phyloP scores from a whole-genome alignment of 495 filamentous ascomycete species.

The Aspergillus wentii region DNA sequence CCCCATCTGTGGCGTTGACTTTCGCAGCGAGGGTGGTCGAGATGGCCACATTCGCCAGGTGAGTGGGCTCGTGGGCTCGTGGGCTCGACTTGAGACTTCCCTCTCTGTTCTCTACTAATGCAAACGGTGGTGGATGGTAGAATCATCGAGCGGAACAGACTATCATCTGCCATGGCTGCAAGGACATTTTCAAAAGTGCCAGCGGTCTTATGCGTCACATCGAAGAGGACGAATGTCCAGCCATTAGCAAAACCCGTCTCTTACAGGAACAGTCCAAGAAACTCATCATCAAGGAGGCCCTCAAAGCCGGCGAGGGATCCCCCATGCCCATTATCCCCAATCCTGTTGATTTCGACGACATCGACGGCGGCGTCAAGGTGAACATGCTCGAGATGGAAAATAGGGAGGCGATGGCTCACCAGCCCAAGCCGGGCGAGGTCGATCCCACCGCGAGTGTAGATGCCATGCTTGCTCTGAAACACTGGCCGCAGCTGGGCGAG shows the following conservation, averaged over 20 bases:
- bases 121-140: too few relatives aligned
- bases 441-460: neutral
- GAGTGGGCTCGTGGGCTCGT: slow-evolving; percentile 9
- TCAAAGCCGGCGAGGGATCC: slow-evolving; percentile 8
- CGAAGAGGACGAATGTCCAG: slow-evolving; percentile 39
- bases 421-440: slow-evolving; percentile 4
- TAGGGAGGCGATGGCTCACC: slow-evolving; percentile 12
- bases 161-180: slow-evolving; percentile 44
- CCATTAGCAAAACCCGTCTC: slow-evolving; percentile 24
- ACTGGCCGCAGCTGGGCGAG: slow-evolving; percentile 12
- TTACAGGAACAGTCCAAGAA: slow-evolving; percentile 33
- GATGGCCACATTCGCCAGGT: slow-evolving; percentile 42
- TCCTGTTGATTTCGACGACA: slow-evolving; percentile 6
- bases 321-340: slow-evolving; percentile 2
- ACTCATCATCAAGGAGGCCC: slow-evolving; percentile 23
- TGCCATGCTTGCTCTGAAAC: slow-evolving; percentile 5
- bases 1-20: slow-evolving; percentile 47
- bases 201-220: slow-evolving; percentile 44
- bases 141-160: slow-evolving; percentile 38
- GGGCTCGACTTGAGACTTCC: too few relatives aligned
- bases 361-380: slow-evolving; percentile 9
- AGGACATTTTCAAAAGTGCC: slow-evolving; percentile 35
- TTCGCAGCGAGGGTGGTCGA: slow-evolving; percentile 39
- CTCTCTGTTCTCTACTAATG: neutral
- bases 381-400: neutral